phyloP scores from a whole-genome alignment of 1,284 basidiomycete species.

The Fomitopsis palustris region DNA sequence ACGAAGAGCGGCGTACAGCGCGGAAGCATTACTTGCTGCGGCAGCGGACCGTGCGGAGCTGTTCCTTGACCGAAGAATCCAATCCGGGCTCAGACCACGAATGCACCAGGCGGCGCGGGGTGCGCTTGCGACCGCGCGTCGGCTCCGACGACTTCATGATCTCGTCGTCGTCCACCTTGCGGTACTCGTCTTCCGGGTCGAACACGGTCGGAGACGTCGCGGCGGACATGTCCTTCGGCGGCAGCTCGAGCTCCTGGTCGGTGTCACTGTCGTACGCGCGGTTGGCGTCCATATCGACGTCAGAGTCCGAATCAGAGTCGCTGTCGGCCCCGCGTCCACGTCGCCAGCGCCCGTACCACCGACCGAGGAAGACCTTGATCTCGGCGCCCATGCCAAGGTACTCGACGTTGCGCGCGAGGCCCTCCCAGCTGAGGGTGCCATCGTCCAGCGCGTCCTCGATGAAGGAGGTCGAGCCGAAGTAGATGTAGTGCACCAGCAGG shows the following conservation, averaged over 20 bases:
- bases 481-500: constrained; percentile 74
- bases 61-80: constrained; percentile 17
- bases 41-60: constrained; percentile 13
- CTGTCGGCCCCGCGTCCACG: constrained; percentile 31
- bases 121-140: constrained; percentile 28
- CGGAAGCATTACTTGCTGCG: constrained; percentile 17
- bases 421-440: constrained; percentile 70
- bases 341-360: constrained; percentile 60
- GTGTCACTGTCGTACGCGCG: constrained; percentile 34
- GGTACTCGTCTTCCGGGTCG: constrained; percentile 29
- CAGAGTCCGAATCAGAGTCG: constrained; percentile 22
- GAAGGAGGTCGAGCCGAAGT: constrained; percentile 59
- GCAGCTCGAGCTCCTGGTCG: constrained; percentile 18
- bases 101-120: constrained; percentile 27
- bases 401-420: constrained; percentile 77
- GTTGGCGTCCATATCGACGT: constrained; percentile 25
- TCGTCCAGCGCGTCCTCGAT: constrained; percentile 59
- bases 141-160: constrained; percentile 15
- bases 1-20: not conserved
- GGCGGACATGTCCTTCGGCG: constrained; percentile 7
- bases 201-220: constrained; percentile 22
- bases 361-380: constrained; percentile 64
- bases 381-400: constrained; percentile 69
- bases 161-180: constrained; percentile 33
- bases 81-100: constrained; percentile 32